Base-by-base conservation (phyloP, 2,329 filamentous ascomycete species). In the Epichloe uncinata region DNA sequence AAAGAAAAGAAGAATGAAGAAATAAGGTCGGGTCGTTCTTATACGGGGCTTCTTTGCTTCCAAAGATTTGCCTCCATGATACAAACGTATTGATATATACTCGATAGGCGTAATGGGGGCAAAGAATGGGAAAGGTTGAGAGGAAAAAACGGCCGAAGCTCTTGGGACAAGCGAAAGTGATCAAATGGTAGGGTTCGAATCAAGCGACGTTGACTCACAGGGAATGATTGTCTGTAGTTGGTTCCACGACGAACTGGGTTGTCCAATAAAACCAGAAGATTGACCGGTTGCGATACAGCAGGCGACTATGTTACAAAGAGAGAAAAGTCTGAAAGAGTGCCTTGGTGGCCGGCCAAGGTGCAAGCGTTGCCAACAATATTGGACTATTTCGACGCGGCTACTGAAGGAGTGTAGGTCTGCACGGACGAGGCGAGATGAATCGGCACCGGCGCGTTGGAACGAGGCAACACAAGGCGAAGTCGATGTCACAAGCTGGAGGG, bases 331-430 rank as follows among this genome's bases (percentile, higher is more conserved):
- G 16, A 38, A 50, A 44, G 53, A 58, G 54, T 61, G 62, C 63
- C 62, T 57, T 62, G 61, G 60, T 42, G 60, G 58, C 62, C 46
- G 60, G 53, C 55, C 52, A 53, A 56, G 52, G 55, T 60, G 57
- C 58, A 60, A 63, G 60, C 55, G 59, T 63, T 58, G 58, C 66
- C 65, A 66, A 63, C 64, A 62, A 57, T 61, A 57, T 62, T 60
- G 59, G 54, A 52, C 48, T 61, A 60, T 62, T 59, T 64, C 58
- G 62, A 57, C 54, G 54, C 53, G 53, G 55, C 55, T 56, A 60
- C 54, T 56, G 54, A 56, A 53, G 53, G 51, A 54, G 53, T 54
- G 56, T 50, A 54, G 57, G 56, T 59, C 53, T 59, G 55, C 53
- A 54, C 50, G 57, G 56, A 61, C 57, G 56, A 63, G 59, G 56